phyloP scores from a whole-genome alignment of 129 eudicot species.

The Saussurea involucrata region DNA sequence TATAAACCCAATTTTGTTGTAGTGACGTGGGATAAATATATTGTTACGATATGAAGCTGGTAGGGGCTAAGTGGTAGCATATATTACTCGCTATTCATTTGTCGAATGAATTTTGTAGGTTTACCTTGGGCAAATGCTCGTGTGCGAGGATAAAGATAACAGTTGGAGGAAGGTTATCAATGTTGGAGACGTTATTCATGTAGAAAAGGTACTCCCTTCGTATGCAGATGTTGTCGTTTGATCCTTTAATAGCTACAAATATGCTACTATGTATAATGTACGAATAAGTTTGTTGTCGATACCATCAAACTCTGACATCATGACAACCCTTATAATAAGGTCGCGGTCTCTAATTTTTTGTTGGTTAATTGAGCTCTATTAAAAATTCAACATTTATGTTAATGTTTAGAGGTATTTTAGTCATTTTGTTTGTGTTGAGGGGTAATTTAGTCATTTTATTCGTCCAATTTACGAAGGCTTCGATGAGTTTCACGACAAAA shows the following conservation, averaged over 20 bases:
- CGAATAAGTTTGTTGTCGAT: neutral
- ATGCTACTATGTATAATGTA: neutral
- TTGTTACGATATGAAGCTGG: neutral
- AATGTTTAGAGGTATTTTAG: neutral
- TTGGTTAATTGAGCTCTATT: neutral
- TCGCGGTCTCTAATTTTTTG: neutral
- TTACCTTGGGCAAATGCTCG: slow-evolving; percentile 36
- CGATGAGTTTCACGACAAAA: neutral
- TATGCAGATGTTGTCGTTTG: slow-evolving; percentile 34
- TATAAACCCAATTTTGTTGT: too few species aligned
- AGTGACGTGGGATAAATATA: neutral
- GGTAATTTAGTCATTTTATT: neutral
- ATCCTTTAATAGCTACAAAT: neutral
- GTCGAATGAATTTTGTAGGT: slow-evolving; percentile 20
- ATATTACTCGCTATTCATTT: neutral
- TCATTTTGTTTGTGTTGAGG: neutral
- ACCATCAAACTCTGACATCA: neutral
- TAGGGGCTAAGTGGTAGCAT: neutral
- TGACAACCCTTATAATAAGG: neutral
- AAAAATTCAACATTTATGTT: neutral
- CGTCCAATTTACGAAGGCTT: neutral
- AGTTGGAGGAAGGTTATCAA: slow-evolving; percentile 18
- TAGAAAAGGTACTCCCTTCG: slow-evolving; percentile 20
- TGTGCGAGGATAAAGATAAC: slow-evolving; percentile 5
- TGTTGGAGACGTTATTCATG: slow-evolving; percentile 30